Base-by-base conservation (phyloP, 495 filamentous ascomycete genomes). In the Penicillium lividum region DNA sequence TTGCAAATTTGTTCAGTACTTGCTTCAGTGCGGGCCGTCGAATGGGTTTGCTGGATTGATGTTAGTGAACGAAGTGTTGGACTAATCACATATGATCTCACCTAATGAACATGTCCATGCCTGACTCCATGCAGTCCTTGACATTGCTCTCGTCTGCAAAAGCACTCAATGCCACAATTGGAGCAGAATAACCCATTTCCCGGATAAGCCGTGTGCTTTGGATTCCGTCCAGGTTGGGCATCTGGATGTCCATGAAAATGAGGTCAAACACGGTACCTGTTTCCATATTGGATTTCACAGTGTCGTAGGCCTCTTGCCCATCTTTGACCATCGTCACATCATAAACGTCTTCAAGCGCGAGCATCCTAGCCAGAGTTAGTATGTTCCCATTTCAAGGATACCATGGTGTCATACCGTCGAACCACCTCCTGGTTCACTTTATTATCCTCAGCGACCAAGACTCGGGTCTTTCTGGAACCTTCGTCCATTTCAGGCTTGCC, bases 401-500 rank as follows among this genome's bases (percentile, higher is more conserved):
- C 22, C 6, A 46, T 56, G 9, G 22, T 10, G 11, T 51, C 64
- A 7, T 57, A 67, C 51, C 84, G 82, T n/a, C 88, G 72, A 30
- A 96, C 92, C 15, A 97, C 93, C 65, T 96, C 91, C 65, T 95
- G 89, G 67, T 97, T 97, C n/a, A 93, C 91, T 31, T 86, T 86
- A 67, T 97, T 97, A 74, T 97, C 92, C 67, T 97, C 92, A 0
- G 93, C 92, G 25, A 97, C 92, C n/a, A 97, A 75, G 5, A 96
- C 89, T 30, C 88, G 85, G 28, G 95, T 80, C 66, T 86, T 90
- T 27, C 82, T 65, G 0, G 59, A 38, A 7, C 33, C 43, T 18
- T 61, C 81, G 72, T 74, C 40, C 25, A 40, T 43, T 49, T 49
- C 33, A 13, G 33, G 13, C 4, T 11, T 36, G 33, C 33, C 33